Evolutionary conservation across 257 asterid genomes (phyloP), one percentile per base, ranked within the genome.

Genomic region (Handroanthus guayacan): DNA sequence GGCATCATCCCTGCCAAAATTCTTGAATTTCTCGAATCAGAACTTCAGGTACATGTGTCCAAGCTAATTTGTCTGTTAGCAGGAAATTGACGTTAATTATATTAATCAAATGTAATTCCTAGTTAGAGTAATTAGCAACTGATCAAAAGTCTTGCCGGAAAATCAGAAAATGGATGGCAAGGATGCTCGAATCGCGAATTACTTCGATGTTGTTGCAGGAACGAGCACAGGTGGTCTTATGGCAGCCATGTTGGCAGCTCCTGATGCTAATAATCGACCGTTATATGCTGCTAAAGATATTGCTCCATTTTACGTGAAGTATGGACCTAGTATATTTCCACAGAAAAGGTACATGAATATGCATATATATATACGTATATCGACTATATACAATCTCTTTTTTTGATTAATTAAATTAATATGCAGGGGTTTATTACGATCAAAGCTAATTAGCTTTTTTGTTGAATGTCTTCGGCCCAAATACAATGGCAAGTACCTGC

Each of bases 1-100:
- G 96, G 96, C 47, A 85, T 89, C 69, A 87, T 91, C 69, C 97
- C 97, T 0, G 89, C 87, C 54, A 75, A 79, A 52, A 68, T 88
- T 77, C 87, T 91, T 68, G 85, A 70, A 11, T 85, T 75, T 62
- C 92, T 89, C 2, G 94, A 91, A 80, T 74, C 84, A 45, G 79
- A 88, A 64, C 92, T 89, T 47, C 92, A 88, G 89, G 87, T 89
- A 79, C 12, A 52, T 8, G 9, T 69, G 9, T 13, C n/a, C 16
- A 52, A 11, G 13, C 5, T 11, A 11, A 2, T 52, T 16, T 52
- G 18, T 12, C 12, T 48, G 13, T 9, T 10, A 44, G 9, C 50
- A 44, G 55, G 55, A 7, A 4, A 43, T 25, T 60, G 65, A 60
- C 31, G 0, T 47, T 11, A 2, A 47, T 47, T 8, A 11, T 47